Conservation (phyloP, 306 rosid species). For the Acacia crassicarpa region DNA sequence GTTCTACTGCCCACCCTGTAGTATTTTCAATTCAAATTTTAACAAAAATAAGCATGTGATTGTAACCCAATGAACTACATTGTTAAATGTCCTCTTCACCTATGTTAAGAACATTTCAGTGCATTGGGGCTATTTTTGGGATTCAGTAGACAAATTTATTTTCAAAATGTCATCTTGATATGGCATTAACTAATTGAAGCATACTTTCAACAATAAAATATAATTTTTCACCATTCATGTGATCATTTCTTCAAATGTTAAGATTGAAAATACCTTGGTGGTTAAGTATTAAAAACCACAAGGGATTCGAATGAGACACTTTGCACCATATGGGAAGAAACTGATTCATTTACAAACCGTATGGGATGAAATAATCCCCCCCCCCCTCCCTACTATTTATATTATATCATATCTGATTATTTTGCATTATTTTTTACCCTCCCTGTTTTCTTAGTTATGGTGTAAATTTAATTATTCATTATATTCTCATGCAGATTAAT, state of each 20-base stretch:
- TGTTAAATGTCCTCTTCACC: neutral
- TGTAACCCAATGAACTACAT: neutral
- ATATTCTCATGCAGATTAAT: conserved; percentile 58
- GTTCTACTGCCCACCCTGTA: neutral
- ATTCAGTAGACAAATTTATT: neutral
- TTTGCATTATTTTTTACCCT: neutral
- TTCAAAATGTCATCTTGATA: neutral
- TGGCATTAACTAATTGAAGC: neutral
- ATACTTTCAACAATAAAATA: neutral
- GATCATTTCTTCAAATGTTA: neutral
- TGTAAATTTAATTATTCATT: conserved; percentile 10
- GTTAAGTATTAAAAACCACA: neutral
- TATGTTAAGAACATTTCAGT: neutral
- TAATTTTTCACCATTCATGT: neutral
- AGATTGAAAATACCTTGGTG: neutral
- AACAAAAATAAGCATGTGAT: neutral
- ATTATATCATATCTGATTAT: neutral
- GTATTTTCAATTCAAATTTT: neutral
- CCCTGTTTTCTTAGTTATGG: conserved; percentile 17
- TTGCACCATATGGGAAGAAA: neutral
- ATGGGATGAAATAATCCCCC: neutral
- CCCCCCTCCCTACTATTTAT: neutral
- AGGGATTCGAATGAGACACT: neutral
- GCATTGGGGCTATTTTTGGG: neutral
- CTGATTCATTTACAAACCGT: neutral